Conservation (phyloP, 306 rosid genomes). For the Neltuma alba region DNA sequence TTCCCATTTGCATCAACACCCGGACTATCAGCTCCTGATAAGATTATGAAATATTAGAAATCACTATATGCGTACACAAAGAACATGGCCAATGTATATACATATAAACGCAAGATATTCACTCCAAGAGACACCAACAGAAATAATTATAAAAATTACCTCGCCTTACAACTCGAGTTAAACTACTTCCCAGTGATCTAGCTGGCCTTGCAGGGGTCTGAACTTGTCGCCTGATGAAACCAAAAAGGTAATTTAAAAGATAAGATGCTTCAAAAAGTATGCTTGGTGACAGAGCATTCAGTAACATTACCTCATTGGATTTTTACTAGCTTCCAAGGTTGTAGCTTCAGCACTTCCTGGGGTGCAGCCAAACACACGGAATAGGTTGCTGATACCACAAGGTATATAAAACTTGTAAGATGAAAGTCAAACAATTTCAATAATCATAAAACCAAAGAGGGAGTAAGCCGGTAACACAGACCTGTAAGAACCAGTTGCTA, state of each 20-base stretch:
- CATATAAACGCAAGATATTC: neutral
- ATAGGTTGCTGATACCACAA: slow-evolving; percentile 79
- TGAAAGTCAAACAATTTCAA: slow-evolving; percentile 10
- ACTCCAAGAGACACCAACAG: neutral
- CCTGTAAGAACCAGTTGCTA: slow-evolving; percentile 98
- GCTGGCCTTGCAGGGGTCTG: slow-evolving; percentile 96
- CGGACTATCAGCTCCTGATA: slow-evolving; percentile 78
- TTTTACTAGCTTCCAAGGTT: slow-evolving; percentile 98
- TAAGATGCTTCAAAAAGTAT: neutral
- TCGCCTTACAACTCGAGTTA: slow-evolving; percentile 92
- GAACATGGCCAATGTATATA: neutral
- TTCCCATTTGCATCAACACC: slow-evolving; percentile 95
- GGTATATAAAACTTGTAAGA: slow-evolving; percentile 37
- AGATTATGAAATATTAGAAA: slow-evolving; percentile 26
- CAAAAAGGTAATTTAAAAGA: slow-evolving; percentile 26
- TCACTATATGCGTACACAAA: neutral
- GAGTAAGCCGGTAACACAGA: slow-evolving; percentile 36
- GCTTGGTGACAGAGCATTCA: slow-evolving; percentile 1
- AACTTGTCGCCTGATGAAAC: slow-evolving; percentile 79
- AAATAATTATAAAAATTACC: slow-evolving; percentile 49
- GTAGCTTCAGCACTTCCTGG: slow-evolving; percentile 76
- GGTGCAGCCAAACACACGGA: slow-evolving; percentile 89
- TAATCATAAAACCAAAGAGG: slow-evolving; percentile 24
- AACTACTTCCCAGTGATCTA: slow-evolving; percentile 88
- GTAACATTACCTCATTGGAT: slow-evolving; percentile 81